phyloP scores from a whole-genome alignment of 768 basidiomycete genomes.

The Mycena capillaripes region DNA sequence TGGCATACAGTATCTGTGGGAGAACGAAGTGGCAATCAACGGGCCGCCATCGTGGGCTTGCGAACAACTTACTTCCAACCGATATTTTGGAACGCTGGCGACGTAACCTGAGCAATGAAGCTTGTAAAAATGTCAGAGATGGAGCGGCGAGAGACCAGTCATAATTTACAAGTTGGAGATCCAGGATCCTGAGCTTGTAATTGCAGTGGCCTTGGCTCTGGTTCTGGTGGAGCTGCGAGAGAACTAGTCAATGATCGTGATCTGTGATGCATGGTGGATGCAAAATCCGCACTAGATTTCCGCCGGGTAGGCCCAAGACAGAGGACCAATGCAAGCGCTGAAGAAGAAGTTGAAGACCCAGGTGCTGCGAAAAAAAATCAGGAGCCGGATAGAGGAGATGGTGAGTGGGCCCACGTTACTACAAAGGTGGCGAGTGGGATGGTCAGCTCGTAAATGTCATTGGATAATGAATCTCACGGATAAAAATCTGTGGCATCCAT shows the following conservation, averaged over 20 bases:
- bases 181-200: slow-evolving; percentile 61
- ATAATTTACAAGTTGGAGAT: slow-evolving; percentile 57
- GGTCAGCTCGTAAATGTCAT: background rate
- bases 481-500: slow-evolving; percentile 51
- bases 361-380: slow-evolving; percentile 42
- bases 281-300: slow-evolving; percentile 51
- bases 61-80: slow-evolving; percentile 54
- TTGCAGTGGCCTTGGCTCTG: slow-evolving; percentile 59
- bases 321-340: slow-evolving; percentile 59
- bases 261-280: too few relatives aligned
- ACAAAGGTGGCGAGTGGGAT: background rate
- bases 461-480: slow-evolving; percentile 45
- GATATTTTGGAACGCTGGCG: slow-evolving; percentile 54
- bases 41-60: background rate
- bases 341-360: slow-evolving; percentile 66
- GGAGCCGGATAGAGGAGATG: background rate
- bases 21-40: background rate
- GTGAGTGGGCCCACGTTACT: slow-evolving; percentile 42
- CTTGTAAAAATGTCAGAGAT: slow-evolving; percentile 33
- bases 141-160: background rate
- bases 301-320: slow-evolving; percentile 62
- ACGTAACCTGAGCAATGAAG: slow-evolving; percentile 62
- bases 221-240: slow-evolving; percentile 53
- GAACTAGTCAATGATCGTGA: background rate
- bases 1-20: slow-evolving; percentile 46